Evolutionary conservation across 768 basidiomycete genomes (phyloP).

Genomic region (Serendipita sp.): DNA sequence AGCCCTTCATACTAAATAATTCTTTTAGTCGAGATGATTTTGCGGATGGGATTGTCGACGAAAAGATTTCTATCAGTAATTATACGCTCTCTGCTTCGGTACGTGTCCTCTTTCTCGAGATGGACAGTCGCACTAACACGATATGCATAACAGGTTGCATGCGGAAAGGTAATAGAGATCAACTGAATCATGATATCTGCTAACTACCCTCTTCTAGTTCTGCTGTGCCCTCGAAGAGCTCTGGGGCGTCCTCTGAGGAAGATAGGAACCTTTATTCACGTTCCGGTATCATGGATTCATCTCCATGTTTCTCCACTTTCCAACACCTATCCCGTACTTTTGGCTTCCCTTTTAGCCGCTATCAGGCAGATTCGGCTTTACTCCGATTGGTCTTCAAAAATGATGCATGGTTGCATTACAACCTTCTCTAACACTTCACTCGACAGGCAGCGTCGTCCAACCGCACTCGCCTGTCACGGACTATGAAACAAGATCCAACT

Average conservation of each 20-base stretch:
- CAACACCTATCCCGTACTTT: too few species aligned
- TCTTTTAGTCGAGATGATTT: conserved; percentile 61
- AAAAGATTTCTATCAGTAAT: conserved; percentile 92
- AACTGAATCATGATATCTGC: conserved; percentile 7
- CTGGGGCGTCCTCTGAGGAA: conserved; percentile 69
- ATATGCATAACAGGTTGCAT: conserved; percentile 50
- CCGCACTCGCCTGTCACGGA: neutral
- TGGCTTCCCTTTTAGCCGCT: neutral
- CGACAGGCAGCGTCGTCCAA: neutral
- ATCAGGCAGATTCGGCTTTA: neutral
- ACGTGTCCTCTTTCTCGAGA: neutral
- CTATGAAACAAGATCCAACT: conserved; percentile 4
- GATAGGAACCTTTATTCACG: neutral
- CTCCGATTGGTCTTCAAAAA: neutral
- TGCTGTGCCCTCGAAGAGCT: conserved; percentile 87
- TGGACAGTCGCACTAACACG: neutral
- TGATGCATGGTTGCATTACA: neutral
- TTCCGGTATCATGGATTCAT: neutral
- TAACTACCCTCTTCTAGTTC: conserved; percentile 33
- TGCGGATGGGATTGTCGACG: conserved; percentile 85
- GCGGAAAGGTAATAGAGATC: conserved; percentile 60
- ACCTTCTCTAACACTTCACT: neutral
- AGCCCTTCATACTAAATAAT: neutral
- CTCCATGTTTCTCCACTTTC: neutral
- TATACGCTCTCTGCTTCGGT: conserved; percentile 67